Conservation (phyloP, 208 protist species). For the Angomonas deanei region DNA sequence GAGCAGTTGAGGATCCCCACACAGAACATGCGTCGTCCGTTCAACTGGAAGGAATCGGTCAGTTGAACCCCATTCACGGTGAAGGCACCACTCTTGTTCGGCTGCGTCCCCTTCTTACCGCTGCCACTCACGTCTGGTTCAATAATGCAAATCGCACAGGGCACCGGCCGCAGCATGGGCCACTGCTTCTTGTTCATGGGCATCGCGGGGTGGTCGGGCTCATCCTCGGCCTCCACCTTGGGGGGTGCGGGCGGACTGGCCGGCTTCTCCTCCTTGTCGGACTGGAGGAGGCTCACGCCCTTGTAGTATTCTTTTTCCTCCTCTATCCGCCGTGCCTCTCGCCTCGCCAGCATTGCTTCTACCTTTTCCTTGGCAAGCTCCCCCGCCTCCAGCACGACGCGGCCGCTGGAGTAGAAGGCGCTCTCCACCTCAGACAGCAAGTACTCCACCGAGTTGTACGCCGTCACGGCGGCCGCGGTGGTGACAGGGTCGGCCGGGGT, state of each 20-base stretch:
- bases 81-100: not conserved
- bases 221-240: not conserved
- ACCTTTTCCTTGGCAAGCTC: conserved; percentile 14
- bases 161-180: conserved; percentile 60
- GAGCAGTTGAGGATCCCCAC: conserved; percentile 44
- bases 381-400: conserved; percentile 22
- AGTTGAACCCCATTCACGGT: conserved; percentile 11
- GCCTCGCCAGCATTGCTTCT: not conserved
- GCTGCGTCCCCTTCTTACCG: conserved; percentile 1
- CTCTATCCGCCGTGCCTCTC: not conserved
- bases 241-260: not conserved
- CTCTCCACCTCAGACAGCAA: conserved; percentile 47
- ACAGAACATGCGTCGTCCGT: conserved; percentile 52
- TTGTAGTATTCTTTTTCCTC: not conserved
- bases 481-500: not conserved
- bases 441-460: conserved; percentile 41
- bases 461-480: conserved; percentile 11
- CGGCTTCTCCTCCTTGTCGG: not conserved
- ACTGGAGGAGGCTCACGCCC: not conserved
- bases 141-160: conserved; percentile 75
- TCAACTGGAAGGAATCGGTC: conserved; percentile 20
- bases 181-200: not conserved
- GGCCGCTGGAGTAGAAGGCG: conserved; percentile 33
- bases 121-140: conserved; percentile 43
- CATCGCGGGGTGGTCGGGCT: not conserved